A percentile compares a stretch with the other conserved stretches of the same genome.
Evolutionary conservation across 495 filamentous ascomycete genomes (phyloP).

Genomic region (Letharia lupina): DNA sequence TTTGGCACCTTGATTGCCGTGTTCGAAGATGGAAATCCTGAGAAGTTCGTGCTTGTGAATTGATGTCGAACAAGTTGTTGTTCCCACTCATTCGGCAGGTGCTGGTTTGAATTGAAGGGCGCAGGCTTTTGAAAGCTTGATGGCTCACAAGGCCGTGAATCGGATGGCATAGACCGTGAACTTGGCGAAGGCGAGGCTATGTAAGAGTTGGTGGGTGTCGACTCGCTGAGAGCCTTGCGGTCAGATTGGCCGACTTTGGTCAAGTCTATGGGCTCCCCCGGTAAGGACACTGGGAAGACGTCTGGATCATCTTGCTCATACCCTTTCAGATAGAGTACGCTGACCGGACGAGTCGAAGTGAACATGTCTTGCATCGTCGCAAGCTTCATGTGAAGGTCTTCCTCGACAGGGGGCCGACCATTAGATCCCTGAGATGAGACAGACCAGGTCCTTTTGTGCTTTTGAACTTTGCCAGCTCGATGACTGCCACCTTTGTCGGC

Average conservation of each 20-base stretch:
- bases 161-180: slow-evolving; percentile 50
- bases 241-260: slow-evolving; percentile 44
- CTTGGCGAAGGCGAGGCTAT: slow-evolving; percentile 66
- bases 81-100: slow-evolving; percentile 44
- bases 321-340: slow-evolving; percentile 74
- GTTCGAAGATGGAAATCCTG: slow-evolving; percentile 21
- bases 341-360: slow-evolving; percentile 77
- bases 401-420: slow-evolving; percentile 61
- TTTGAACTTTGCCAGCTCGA: slow-evolving; percentile 66
- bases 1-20: slow-evolving; percentile 42
- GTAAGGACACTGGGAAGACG: slow-evolving; percentile 67
- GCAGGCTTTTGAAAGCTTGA: slow-evolving; percentile 14
- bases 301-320: slow-evolving; percentile 85
- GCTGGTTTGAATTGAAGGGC: slow-evolving; percentile 10
- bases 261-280: slow-evolving; percentile 56
- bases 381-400: slow-evolving; percentile 81
- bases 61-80: slow-evolving; percentile 36
- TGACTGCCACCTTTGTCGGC: slow-evolving; percentile 43
- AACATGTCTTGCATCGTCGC: slow-evolving; percentile 91
- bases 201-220: slow-evolving; percentile 45
- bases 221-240: slow-evolving; percentile 47
- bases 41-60: slow-evolving; percentile 32
- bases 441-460: slow-evolving; percentile 93
- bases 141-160: slow-evolving; percentile 23
- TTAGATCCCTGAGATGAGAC: slow-evolving; percentile 79